A percentile compares a stretch with the other conserved stretches of the same genome.
Conservation (phyloP, 2,329 filamentous ascomycete genomes). For the Leptoxyphium fumago region DNA sequence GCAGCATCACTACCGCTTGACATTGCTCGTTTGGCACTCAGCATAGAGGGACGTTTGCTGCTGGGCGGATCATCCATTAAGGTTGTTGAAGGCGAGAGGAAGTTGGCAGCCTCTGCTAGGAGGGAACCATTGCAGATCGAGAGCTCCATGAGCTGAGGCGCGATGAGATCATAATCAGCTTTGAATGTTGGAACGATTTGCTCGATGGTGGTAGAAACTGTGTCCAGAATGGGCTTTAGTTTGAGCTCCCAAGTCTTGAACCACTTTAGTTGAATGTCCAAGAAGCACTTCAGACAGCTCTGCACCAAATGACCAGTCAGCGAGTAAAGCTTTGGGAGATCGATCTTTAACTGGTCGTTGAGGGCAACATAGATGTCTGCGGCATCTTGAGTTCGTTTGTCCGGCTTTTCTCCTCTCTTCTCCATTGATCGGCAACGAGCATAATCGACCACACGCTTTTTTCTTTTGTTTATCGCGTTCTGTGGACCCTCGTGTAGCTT, state of each 20-base stretch:
- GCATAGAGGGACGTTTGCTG: slow-evolving; percentile 25
- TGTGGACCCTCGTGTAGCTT: slow-evolving; percentile 72
- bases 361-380: slow-evolving; percentile 82
- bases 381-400: slow-evolving; percentile 69
- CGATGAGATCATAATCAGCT: slow-evolving; percentile 61
- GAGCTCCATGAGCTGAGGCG: slow-evolving; percentile 55
- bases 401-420: slow-evolving; percentile 68
- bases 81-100: slow-evolving; percentile 38
- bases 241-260: slow-evolving; percentile 72
- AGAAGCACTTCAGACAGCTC: slow-evolving; percentile 67
- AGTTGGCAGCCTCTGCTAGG: slow-evolving; percentile 45
- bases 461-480: slow-evolving; percentile 82
- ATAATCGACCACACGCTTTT: slow-evolving; percentile 83
- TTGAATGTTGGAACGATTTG: slow-evolving; percentile 68
- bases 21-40: slow-evolving; percentile 25
- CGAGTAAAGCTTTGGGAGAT: slow-evolving; percentile 69
- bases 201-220: slow-evolving; percentile 51
- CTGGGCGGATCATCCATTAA: slow-evolving; percentile 22
- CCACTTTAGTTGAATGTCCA: slow-evolving; percentile 74
- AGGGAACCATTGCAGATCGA: slow-evolving; percentile 62
- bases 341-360: slow-evolving; percentile 85
- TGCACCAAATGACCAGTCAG: slow-evolving; percentile 75
- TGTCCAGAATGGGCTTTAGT: slow-evolving; percentile 57
- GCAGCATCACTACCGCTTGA: slow-evolving; percentile 20
- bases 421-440: slow-evolving; percentile 66